Conservation (phyloP, 345 rosid genomes). For the Psidium guajava region DNA sequence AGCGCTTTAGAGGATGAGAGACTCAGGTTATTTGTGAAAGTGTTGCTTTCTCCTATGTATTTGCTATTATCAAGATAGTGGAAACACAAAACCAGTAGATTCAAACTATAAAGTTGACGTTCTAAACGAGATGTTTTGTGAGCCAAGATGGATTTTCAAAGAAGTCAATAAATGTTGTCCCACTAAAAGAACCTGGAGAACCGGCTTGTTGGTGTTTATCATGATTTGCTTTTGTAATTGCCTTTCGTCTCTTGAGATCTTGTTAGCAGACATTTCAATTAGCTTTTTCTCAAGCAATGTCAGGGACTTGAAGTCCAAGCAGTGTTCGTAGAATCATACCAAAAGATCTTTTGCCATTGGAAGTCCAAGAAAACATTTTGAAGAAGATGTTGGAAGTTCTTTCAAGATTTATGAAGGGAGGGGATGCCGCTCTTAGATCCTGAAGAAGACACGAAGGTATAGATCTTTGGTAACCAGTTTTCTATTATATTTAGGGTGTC, state of each 20-base stretch:
- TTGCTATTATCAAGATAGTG: conserved; percentile 44
- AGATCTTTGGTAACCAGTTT: not conserved
- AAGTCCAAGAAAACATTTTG: conserved; percentile 85
- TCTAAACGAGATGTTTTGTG: conserved; percentile 78
- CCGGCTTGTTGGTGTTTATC: conserved; percentile 12
- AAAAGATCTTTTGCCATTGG: conserved; percentile 73
- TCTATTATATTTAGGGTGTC: not conserved
- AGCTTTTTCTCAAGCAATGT: not conserved
- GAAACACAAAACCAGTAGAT: conserved; percentile 62
- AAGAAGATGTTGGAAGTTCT: conserved; percentile 46
- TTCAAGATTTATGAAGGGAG: conserved; percentile 43
- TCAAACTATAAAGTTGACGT: conserved; percentile 64
- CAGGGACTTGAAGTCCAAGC: conserved; percentile 11
- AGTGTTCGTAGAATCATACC: conserved; percentile 66
- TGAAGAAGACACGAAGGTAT: conserved; percentile 84
- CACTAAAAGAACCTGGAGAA: conserved; percentile 67
- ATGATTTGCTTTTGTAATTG: not conserved
- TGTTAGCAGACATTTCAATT: not conserved
- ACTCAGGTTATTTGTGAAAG: not conserved
- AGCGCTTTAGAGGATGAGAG: conserved; percentile 51
- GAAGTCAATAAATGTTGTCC: conserved; percentile 47
- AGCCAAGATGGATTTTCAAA: conserved; percentile 53
- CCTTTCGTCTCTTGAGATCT: not conserved
- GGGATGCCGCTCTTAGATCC: conserved; percentile 72
- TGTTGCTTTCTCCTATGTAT: not conserved